Percentiles rank a stretch among this genome's conserved stretches.
Conservation (phyloP, 1,284 basidiomycete species). For the Leccinum solheimii region DNA sequence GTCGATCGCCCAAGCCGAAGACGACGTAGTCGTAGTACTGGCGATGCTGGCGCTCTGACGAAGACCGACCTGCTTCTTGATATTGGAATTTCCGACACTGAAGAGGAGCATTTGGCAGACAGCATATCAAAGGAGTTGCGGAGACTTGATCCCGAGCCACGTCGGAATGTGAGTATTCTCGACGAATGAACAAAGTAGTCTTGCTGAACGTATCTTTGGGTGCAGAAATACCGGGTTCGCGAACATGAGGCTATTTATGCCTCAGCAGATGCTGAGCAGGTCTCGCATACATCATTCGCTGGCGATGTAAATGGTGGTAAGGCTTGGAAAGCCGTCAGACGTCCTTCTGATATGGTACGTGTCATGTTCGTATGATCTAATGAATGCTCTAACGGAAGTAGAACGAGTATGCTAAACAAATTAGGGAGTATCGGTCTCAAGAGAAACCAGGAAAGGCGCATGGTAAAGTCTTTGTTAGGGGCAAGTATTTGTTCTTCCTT, state of each 20-base stretch:
- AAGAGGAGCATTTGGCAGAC: conserved; percentile 58
- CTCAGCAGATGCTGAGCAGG: conserved; percentile 66
- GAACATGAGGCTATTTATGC: conserved; percentile 82
- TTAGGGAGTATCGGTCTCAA: conserved; percentile 75
- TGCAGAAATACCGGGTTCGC: conserved; percentile 61
- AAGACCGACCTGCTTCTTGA: conserved; percentile 43
- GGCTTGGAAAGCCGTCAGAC: conserved; percentile 85
- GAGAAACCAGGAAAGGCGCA: conserved; percentile 78
- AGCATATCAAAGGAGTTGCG: conserved; percentile 69
- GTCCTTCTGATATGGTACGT: conserved; percentile 91
- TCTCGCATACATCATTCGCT: conserved; percentile 66
- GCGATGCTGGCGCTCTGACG: conserved; percentile 55
- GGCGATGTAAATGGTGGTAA: conserved; percentile 81
- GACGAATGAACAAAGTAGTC: neutral
- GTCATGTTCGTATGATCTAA: neutral
- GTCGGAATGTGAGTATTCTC: conserved; percentile 47
- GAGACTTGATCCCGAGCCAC: conserved; percentile 50
- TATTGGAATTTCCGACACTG: conserved; percentile 38
- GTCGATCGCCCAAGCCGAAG: conserved; percentile 53
- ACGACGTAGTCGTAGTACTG: conserved; percentile 71
- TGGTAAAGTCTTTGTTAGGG: conserved; percentile 94
- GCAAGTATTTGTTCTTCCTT: conserved; percentile 39
- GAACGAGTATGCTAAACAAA: conserved; percentile 92
- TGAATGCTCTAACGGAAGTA: conserved; percentile 32
- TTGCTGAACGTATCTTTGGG: conserved; percentile 5